Evolutionary conservation across 495 filamentous ascomycete genomes (phyloP).

Genomic region (Talaromyces ruber): DNA sequence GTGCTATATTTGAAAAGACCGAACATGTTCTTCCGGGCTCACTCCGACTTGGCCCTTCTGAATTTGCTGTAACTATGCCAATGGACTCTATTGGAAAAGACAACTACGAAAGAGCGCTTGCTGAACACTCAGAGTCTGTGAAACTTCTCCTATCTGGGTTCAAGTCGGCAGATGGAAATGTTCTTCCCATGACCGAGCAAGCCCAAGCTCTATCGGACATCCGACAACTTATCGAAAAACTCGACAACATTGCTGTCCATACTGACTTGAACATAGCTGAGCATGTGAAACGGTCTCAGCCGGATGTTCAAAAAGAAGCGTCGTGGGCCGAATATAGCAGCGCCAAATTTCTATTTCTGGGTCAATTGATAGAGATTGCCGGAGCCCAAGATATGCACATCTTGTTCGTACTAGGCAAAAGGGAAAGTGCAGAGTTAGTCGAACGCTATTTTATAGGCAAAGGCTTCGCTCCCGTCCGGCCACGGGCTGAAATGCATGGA

Average conservation of each 20-base stretch:
- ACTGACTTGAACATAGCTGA: slow-evolving; percentile 42
- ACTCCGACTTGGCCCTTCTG: slow-evolving; percentile 29
- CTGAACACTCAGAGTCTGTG: slow-evolving; percentile 16
- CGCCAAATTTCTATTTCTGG: slow-evolving; percentile 48
- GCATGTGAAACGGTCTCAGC: slow-evolving; percentile 25
- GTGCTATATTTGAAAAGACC: slow-evolving; percentile 26
- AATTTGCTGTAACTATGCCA: slow-evolving; percentile 35
- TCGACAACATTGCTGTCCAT: slow-evolving; percentile 43
- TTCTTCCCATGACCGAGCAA: slow-evolving; percentile 8
- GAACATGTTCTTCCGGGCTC: slow-evolving; percentile 28
- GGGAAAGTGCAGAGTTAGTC: slow-evolving; percentile 36
- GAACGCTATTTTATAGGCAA: slow-evolving; percentile 45
- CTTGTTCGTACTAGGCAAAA: slow-evolving; percentile 33
- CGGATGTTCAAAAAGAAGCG: slow-evolving; percentile 34
- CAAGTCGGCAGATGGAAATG: slow-evolving; percentile 1
- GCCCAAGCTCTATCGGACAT: slow-evolving; percentile 19
- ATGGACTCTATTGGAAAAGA: slow-evolving; percentile 39
- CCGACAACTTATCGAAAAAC: slow-evolving; percentile 27
- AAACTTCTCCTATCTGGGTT: slow-evolving; percentile 18
- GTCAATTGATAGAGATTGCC: slow-evolving; percentile 38
- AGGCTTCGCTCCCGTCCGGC: slow-evolving; percentile 32
- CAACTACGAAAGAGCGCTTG: slow-evolving; percentile 30
- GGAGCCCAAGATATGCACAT: slow-evolving; percentile 35
- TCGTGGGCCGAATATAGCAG: slow-evolving; percentile 48
- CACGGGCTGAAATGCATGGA: slow-evolving; percentile 29